Percentiles rank a stretch among this genome's conserved stretches.
phyloP scores from a whole-genome alignment of 306 rosid genomes.

The Betula pendula region DNA sequence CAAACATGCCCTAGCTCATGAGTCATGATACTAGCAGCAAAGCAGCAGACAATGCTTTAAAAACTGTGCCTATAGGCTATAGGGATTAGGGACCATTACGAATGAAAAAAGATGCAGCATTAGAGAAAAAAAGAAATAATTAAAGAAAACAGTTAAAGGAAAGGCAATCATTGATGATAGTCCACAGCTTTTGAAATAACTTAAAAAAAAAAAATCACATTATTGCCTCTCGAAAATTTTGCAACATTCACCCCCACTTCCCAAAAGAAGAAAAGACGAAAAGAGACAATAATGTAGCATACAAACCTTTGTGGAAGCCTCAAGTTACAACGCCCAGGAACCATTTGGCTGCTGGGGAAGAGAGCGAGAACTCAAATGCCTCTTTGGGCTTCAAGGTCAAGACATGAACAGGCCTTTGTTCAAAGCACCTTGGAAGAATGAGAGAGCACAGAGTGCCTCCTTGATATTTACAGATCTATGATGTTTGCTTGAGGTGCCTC shows the following conservation, averaged over 20 bases:
- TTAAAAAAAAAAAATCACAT: not conserved
- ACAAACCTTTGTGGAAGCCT: not conserved
- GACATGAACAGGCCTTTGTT: not conserved
- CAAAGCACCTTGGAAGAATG: not conserved
- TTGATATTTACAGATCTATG: slow-evolving; percentile 1
- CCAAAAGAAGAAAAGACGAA: not conserved
- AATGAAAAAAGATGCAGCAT: not conserved
- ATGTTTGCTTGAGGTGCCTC: slow-evolving; percentile 2
- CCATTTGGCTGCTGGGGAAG: not conserved
- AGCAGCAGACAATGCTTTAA: no score
- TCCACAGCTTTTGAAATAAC: not conserved
- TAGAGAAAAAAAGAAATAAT: not conserved
- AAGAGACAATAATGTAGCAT: not conserved
- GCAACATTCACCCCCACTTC: not conserved
- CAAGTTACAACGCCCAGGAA: not conserved
- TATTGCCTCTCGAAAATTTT: not conserved
- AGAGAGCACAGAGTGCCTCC: not conserved
- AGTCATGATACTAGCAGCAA: no score
- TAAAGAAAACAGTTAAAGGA: not conserved
- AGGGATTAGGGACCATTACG: no score
- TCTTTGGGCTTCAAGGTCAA: not conserved
- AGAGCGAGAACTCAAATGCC: not conserved
- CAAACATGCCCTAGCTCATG: no score
- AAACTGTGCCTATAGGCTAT: no score
- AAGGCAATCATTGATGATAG: not conserved